These are phyloP conservation scores for Talaromyces ruber DNA, from an alignment of 495 filamentous ascomycete species.

Conservation along the genomic window DNA sequence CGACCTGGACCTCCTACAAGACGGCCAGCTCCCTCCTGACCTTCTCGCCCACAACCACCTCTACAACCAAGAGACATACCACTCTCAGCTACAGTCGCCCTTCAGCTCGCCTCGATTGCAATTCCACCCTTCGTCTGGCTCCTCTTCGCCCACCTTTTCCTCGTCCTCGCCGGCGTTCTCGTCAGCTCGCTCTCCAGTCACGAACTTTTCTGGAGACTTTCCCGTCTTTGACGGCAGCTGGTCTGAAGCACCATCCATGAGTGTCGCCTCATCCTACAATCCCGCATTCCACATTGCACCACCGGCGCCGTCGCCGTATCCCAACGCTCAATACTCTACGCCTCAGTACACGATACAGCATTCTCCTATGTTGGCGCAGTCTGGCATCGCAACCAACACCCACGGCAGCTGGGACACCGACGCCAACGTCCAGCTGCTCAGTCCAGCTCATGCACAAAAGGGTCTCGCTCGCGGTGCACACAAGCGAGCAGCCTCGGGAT, in stretches of 20 bases:
- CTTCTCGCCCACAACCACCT: conserved; percentile 20
- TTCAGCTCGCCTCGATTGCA: conserved; percentile 29
- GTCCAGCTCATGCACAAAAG: conserved; percentile 28
- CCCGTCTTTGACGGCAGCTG: conserved; percentile 21
- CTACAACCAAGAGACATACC: conserved; percentile 13
- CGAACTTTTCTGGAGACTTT: conserved; percentile 18
- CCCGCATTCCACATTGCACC: conserved; percentile 29
- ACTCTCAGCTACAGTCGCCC: conserved; percentile 25
- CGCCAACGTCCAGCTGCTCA: conserved; percentile 28
- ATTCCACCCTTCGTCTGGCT: conserved; percentile 32
- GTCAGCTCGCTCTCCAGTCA: conserved; percentile 22
- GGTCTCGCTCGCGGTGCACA: conserved; percentile 11
- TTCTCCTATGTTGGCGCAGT: conserved; percentile 34
- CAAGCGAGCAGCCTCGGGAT: conserved; percentile 20
- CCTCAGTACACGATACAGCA: conserved; percentile 20
- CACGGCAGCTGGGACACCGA: conserved; percentile 29
- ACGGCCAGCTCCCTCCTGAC: conserved; percentile 32
- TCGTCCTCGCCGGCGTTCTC: conserved; percentile 33
- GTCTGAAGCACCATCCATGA: conserved; percentile 40
- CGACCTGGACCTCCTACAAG: conserved; percentile 37
- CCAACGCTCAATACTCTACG: conserved; percentile 14
- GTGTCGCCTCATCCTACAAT: conserved; percentile 35
- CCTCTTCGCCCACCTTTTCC: conserved; percentile 29
- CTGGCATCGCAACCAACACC: conserved; percentile 19
- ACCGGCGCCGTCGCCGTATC: conserved; percentile 18